phyloP scores from a whole-genome alignment of 139 green algal species.

The Chlamydomonas eustigma region DNA sequence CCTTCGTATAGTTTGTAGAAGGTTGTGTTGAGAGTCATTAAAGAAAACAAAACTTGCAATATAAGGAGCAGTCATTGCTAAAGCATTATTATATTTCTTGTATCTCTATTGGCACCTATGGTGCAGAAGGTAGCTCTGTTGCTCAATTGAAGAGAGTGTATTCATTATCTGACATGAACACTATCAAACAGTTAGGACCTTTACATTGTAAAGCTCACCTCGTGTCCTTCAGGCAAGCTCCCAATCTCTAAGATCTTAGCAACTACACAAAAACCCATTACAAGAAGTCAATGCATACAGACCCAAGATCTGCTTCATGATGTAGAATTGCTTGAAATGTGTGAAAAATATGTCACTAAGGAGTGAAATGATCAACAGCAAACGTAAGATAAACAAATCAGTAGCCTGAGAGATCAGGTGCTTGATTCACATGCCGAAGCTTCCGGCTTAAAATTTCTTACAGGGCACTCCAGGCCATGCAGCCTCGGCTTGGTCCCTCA shows the following conservation, averaged over 20 bases:
- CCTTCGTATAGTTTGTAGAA: constrained; percentile 4
- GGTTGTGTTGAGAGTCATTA: not conserved
- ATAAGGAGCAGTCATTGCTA: not conserved
- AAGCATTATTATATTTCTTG: not conserved
- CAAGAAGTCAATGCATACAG: not conserved
- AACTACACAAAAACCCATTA: constrained; percentile 33
- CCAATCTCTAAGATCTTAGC: constrained; percentile 70
- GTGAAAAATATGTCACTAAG: not conserved
- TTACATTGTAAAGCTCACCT: not conserved
- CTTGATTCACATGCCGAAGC: not conserved
- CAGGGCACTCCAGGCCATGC: constrained; percentile 63
- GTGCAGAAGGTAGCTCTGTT: no score
- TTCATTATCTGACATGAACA: no score
- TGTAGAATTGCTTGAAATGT: not conserved
- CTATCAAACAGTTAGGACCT: no score
- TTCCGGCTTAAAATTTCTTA: not conserved
- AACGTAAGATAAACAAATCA: not conserved
- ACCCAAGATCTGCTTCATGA: no score
- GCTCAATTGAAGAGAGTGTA: no score
- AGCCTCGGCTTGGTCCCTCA: constrained; percentile 38
- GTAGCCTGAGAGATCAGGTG: not conserved
- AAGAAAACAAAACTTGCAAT: not conserved
- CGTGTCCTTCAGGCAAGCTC: not conserved
- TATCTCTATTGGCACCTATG: no score
- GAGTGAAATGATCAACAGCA: not conserved